A percentile compares a stretch with the other conserved stretches of the same genome.
phyloP scores from a whole-genome alignment of 106 monocot species.

The Alisma plantagoaquatica region DNA sequence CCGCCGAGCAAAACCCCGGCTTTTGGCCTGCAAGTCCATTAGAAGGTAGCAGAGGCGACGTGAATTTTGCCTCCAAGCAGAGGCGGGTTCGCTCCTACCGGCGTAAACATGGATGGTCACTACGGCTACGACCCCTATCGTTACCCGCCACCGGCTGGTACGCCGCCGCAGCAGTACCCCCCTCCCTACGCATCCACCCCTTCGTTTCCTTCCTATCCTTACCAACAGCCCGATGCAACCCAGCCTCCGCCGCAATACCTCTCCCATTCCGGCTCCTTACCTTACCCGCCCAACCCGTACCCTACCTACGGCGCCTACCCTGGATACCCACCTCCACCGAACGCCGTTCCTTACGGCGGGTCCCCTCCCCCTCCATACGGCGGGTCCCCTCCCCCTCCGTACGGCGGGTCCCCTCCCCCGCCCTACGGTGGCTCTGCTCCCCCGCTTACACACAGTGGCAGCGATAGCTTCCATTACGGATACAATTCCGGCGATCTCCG shows the following conservation, averaged over 20 bases:
- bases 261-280: slow-evolving; percentile 6
- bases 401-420: slow-evolving; percentile 2
- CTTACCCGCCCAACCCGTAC: slow-evolving; percentile 8
- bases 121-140: too few species aligned
- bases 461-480: slow-evolving; percentile 2
- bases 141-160: neutral
- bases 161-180: neutral
- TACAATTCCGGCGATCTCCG: neutral
- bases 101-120: too few species aligned
- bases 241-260: neutral
- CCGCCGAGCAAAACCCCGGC: too few species aligned
- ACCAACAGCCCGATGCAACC: too few species aligned
- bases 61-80: too few species aligned
- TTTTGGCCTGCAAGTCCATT: too few species aligned
- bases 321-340: slow-evolving; percentile 2
- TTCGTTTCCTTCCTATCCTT: neutral
- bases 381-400: too few species aligned
- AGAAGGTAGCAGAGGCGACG: too few species aligned
- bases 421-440: neutral
- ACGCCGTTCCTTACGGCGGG: too few species aligned
- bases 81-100: too few species aligned
- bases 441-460: too few species aligned
- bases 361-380: too few species aligned
- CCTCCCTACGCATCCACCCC: slow-evolving; percentile 2
- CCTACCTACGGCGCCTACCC: neutral